These are phyloP conservation scores for Phytophthora rubi DNA, from an alignment of 352 stramenopile genomes.

Conservation along the genomic window DNA sequence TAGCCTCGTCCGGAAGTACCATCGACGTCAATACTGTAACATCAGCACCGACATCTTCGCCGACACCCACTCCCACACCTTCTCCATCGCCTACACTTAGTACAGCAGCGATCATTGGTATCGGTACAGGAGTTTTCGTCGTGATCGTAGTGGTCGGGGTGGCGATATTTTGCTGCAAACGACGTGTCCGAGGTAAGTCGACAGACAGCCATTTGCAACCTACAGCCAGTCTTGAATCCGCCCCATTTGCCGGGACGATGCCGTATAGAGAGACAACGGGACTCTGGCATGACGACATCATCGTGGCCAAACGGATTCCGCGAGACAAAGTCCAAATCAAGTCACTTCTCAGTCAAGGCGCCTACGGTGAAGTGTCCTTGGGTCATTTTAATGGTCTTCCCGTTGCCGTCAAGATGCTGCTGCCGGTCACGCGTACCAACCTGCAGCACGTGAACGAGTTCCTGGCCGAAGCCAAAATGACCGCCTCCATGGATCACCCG, in stretches of 20 bases:
- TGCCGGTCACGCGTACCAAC: slow-evolving; percentile 45
- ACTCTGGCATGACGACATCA: slow-evolving; percentile 40
- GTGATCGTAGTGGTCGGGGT: slow-evolving; percentile 5
- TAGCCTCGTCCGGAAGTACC: neutral
- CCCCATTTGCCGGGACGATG: neutral
- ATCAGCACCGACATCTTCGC: neutral
- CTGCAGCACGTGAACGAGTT: slow-evolving; percentile 37
- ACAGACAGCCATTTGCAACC: slow-evolving; percentile 7
- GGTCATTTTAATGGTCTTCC: slow-evolving; percentile 36
- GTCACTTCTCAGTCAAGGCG: slow-evolving; percentile 39
- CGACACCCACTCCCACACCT: neutral
- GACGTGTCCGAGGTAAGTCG: neutral
- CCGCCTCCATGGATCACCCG: slow-evolving; percentile 34
- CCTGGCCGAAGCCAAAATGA: slow-evolving; percentile 46
- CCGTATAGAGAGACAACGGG: neutral
- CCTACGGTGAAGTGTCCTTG: slow-evolving; percentile 54
- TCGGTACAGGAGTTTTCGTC: neutral
- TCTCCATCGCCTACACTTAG: neutral
- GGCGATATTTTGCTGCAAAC: slow-evolving; percentile 12
- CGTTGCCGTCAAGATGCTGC: slow-evolving; percentile 54
- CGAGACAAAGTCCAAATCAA: slow-evolving; percentile 30
- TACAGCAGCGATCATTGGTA: slow-evolving; percentile 8
- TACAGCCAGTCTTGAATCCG: slow-evolving; percentile 10
- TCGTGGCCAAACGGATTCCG: slow-evolving; percentile 37
- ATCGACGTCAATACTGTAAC: neutral